phyloP scores from a whole-genome alignment of 78 protist genomes.

The Dictyostelium purpureum region DNA sequence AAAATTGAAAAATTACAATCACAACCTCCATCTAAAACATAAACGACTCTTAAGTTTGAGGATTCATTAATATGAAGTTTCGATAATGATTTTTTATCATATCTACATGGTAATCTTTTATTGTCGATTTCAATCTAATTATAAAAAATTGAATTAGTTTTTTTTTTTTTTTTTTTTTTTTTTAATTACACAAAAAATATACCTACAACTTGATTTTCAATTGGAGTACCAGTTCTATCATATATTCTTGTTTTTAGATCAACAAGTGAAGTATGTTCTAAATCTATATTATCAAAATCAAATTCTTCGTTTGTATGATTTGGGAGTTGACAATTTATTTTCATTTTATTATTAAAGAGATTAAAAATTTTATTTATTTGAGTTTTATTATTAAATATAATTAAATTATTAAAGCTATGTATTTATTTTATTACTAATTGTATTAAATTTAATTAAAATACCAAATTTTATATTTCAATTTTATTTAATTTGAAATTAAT shows the following conservation, averaged over 20 bases:
- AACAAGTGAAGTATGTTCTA: background rate
- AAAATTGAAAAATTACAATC: too few species aligned
- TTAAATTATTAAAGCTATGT: background rate
- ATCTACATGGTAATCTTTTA: constrained; percentile 3
- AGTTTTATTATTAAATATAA: too few species aligned
- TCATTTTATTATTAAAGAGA: background rate
- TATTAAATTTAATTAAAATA: too few species aligned
- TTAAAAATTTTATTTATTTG: too few species aligned
- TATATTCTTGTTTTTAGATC: constrained; percentile 3
- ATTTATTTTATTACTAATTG: too few species aligned
- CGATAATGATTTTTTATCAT: background rate
- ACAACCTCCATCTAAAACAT: background rate
- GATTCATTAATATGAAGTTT: background rate
- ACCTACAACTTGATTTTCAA: background rate
- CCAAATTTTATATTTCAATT: too few species aligned
- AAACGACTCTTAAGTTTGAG: background rate
- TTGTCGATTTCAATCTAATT: background rate
- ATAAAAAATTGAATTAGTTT: background rate
- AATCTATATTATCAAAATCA: background rate
- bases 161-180: too few species aligned
- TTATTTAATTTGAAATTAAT: too few species aligned
- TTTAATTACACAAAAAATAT: too few species aligned
- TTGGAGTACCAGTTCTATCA: constrained; percentile 17
- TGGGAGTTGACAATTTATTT: constrained; percentile 12
- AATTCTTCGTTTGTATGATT: background rate